A percentile compares a stretch with the other conserved stretches of the same genome.
phyloP scores from a whole-genome alignment of 352 stramenopile species.

The Phytopythium cucurbitacearum region DNA sequence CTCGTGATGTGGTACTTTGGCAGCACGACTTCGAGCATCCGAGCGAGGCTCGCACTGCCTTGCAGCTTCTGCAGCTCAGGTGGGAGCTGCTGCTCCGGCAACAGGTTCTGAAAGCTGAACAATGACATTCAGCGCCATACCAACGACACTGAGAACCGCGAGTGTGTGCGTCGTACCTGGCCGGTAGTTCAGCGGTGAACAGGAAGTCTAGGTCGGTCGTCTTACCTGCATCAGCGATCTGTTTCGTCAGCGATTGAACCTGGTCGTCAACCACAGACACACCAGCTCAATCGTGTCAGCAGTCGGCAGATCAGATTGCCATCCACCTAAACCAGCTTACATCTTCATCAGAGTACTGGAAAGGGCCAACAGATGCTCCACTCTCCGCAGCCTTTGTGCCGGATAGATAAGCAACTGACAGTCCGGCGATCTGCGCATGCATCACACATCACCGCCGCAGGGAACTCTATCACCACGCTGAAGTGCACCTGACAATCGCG shows the following conservation, averaged over 20 bases:
- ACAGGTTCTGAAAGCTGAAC: conserved; percentile 42
- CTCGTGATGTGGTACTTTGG: conserved; percentile 80
- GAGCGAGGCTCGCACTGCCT: conserved; percentile 20
- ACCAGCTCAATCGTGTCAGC: too few relatives aligned
- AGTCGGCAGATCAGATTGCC: neutral
- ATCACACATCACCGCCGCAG: neutral
- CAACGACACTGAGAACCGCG: neutral
- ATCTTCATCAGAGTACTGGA: conserved; percentile 5
- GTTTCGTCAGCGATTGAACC: neutral
- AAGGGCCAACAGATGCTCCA: neutral
- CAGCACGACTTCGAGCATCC: conserved; percentile 37
- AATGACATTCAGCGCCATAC: conserved; percentile 6
- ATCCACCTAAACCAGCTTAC: neutral
- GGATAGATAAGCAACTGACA: conserved; percentile 39
- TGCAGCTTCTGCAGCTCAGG: conserved; percentile 30
- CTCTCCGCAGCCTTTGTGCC: conserved; percentile 11
- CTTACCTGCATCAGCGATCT: conserved; percentile 1
- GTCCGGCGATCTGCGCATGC: conserved; percentile 26
- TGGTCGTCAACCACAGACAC: neutral
- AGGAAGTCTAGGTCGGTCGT: conserved; percentile 56
- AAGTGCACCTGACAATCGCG: too few relatives aligned
- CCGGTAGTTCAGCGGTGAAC: conserved; percentile 47
- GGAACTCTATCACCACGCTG: too few relatives aligned
- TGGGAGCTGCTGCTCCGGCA: conserved; percentile 58
- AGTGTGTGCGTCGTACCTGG: conserved; percentile 15